Percentiles rank a stretch among this genome's conserved stretches.
phyloP scores from a whole-genome alignment of 202 grass and related monocot species.

The Cymbopogon flexuosus region DNA sequence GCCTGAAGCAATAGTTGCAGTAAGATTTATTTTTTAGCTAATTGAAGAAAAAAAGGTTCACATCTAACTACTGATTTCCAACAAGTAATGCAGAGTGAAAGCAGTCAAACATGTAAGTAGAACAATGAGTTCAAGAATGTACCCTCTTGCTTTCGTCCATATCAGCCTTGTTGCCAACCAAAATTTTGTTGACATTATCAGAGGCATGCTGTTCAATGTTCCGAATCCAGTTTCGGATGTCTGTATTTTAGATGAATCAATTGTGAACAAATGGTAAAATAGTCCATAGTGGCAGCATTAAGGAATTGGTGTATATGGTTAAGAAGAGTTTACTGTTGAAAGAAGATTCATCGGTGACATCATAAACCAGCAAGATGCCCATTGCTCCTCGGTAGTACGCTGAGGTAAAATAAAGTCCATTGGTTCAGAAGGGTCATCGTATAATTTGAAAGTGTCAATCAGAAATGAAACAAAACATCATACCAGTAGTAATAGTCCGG shows the following conservation, averaged over 20 bases:
- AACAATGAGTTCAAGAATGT: not conserved
- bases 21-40: not conserved
- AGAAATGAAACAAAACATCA: constrained; percentile 19
- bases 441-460: not conserved
- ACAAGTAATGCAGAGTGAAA: not conserved
- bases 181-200: constrained; percentile 95
- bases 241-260: constrained; percentile 35
- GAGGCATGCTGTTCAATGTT: constrained; percentile 98
- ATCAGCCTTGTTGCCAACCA: constrained; percentile 95
- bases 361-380: constrained; percentile 97
- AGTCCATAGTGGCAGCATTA: constrained; percentile 23
- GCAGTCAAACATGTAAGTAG: not conserved
- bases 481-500: constrained; percentile 90
- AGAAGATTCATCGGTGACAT: constrained; percentile 91
- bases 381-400: constrained; percentile 95
- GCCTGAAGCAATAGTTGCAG: constrained; percentile 44
- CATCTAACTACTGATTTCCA: not conserved
- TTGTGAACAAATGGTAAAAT: constrained; percentile 18
- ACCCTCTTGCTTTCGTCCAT: constrained; percentile 99
- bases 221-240: constrained; percentile 97
- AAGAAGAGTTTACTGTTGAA: constrained; percentile 73
- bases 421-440: constrained; percentile 12
- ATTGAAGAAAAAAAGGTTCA: not conserved
- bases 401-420: constrained; percentile 37
- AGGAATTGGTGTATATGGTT: not conserved